phyloP scores from a whole-genome alignment of 768 basidiomycete species.

The Cantharellus anzutake region DNA sequence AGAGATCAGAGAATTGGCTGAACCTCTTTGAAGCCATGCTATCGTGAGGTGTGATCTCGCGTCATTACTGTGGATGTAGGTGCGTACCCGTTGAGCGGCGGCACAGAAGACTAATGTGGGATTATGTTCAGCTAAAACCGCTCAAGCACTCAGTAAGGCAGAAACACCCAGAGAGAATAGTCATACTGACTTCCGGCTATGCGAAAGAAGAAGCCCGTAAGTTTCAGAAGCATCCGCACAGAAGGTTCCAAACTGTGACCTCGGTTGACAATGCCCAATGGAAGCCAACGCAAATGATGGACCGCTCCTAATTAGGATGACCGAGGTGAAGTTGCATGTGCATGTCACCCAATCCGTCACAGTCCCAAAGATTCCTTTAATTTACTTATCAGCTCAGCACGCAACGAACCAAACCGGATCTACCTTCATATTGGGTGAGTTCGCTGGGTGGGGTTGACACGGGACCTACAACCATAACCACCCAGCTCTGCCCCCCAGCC shows the following conservation, averaged over 20 bases:
- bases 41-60: conserved; percentile 10
- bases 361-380: conserved; percentile 1
- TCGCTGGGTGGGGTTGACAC: conserved; percentile 8
- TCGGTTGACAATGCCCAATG: conserved; percentile 16
- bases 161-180: conserved; percentile 14
- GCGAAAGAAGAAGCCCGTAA: not conserved
- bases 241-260: conserved; percentile 12
- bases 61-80: not conserved
- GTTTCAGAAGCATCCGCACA: conserved; percentile 2
- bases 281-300: conserved; percentile 10
- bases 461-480: conserved; percentile 14
- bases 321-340: not conserved
- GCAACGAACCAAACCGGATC: not conserved
- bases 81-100: not conserved
- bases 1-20: conserved; percentile 1
- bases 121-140: too few species aligned
- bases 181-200: conserved; percentile 17
- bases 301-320: not conserved
- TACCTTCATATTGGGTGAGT: conserved; percentile 15
- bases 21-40: conserved; percentile 16
- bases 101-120: not conserved
- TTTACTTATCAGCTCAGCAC: not conserved
- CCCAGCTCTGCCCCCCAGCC: conserved; percentile 2
- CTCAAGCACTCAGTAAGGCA: too few species aligned
- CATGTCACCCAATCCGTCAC: conserved; percentile 12